These are phyloP conservation scores for Lepiota subincarnata DNA, from an alignment of 768 basidiomycete species.

Conservation along the genomic window DNA sequence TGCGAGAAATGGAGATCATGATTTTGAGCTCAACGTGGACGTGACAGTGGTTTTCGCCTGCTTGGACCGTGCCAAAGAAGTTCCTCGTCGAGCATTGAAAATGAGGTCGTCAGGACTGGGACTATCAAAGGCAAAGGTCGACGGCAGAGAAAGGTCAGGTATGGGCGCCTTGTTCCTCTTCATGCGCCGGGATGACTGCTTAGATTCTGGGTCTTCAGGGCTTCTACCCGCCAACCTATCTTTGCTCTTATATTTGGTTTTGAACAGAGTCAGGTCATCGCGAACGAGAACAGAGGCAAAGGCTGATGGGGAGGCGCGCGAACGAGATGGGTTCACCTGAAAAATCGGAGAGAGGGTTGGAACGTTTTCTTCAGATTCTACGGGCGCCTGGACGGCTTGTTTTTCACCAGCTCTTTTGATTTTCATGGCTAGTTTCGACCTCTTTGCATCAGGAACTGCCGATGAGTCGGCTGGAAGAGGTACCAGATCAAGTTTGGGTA, in stretches of 20 bases:
- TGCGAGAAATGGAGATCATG: conserved; percentile 16
- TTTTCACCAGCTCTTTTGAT: conserved; percentile 54
- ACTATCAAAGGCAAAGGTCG: conserved; percentile 65
- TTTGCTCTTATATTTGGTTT: conserved; percentile 31
- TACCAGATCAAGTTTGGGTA: conserved; percentile 40
- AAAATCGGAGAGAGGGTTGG: conserved; percentile 52
- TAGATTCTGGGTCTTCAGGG: conserved; percentile 15
- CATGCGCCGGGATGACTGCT: background rate
- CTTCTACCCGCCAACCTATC: conserved; percentile 25
- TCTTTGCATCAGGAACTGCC: conserved; percentile 30
- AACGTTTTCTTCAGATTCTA: conserved; percentile 34
- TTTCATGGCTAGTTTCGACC: conserved; percentile 77
- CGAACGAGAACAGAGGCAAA: conserved; percentile 70
- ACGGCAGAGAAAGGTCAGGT: conserved; percentile 30
- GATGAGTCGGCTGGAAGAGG: conserved; percentile 28
- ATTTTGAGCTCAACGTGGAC: conserved; percentile 15
- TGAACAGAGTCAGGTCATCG: conserved; percentile 37
- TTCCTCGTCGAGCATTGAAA: conserved; percentile 73
- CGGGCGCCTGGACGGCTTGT: conserved; percentile 20
- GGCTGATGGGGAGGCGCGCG: conserved; percentile 74
- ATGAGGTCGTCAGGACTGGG: conserved; percentile 94
- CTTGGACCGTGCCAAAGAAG: conserved; percentile 28
- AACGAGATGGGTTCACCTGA: conserved; percentile 43
- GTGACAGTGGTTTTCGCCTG: conserved; percentile 18
- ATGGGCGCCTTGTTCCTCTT: conserved; percentile 19